Percentiles rank a stretch among this genome's conserved stretches.
Evolutionary conservation across 495 filamentous ascomycete genomes (phyloP).

Genomic region (Astrothelium subdiscretum): DNA sequence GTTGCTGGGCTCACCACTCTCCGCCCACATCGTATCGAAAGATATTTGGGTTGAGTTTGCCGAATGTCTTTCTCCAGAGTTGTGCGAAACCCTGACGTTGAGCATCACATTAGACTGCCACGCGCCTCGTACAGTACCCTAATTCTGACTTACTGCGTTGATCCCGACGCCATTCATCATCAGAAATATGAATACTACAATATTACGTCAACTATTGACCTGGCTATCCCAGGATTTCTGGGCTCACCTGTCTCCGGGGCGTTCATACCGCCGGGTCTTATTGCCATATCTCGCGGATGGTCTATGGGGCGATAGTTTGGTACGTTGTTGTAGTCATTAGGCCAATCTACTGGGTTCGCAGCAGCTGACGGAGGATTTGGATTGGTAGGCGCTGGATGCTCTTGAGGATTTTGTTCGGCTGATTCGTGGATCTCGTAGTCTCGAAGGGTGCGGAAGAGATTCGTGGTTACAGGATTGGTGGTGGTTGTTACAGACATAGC

Average conservation of each 20-base stretch:
- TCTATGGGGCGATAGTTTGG: not conserved
- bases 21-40: slow-evolving; percentile 41
- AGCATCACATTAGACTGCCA: not conserved
- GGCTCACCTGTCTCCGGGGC: not conserved
- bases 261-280: not conserved
- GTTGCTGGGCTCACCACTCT: too few relatives aligned
- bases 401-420: slow-evolving; percentile 10
- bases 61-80: slow-evolving; percentile 35
- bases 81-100: slow-evolving; percentile 16
- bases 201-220: slow-evolving; percentile 26
- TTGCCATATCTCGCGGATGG: not conserved
- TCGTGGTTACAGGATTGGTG: slow-evolving; percentile 22
- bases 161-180: slow-evolving; percentile 43
- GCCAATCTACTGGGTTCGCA: slow-evolving; percentile 32
- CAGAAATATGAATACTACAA: slow-evolving; percentile 34
- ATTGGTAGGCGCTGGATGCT: slow-evolving; percentile 11
- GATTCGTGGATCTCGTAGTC: slow-evolving; percentile 41
- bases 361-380: slow-evolving; percentile 15
- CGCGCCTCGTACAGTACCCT: not conserved
- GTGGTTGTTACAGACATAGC: slow-evolving; percentile 32
- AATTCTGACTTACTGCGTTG: slow-evolving; percentile 36
- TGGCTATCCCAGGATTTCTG: slow-evolving; percentile 4
- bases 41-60: slow-evolving; percentile 31
- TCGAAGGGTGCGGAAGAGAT: slow-evolving; percentile 27
- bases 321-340: slow-evolving; percentile 24